Conservation (phyloP, 768 basidiomycete species). For the Panaeolus papilionaceus region DNA sequence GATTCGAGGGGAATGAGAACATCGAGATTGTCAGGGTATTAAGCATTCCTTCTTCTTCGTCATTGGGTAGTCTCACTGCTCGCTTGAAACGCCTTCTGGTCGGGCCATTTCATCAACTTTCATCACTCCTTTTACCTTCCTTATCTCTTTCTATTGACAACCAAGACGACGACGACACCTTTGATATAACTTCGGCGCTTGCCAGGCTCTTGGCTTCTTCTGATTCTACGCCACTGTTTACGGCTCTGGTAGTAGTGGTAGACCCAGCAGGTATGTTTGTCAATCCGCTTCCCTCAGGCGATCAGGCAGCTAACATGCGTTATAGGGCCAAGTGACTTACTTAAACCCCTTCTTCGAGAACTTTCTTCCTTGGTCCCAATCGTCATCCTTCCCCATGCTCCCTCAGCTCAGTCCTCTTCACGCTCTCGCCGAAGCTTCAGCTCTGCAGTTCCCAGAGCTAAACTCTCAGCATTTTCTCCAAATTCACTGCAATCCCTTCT, state of each 20-base stretch:
- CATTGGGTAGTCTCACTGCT: background rate
- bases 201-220: background rate
- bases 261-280: background rate
- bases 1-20: constrained; percentile 68
- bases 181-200: constrained; percentile 1
- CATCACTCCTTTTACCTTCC: background rate
- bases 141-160: background rate
- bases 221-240: constrained; percentile 7
- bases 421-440: background rate
- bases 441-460: constrained; percentile 25
- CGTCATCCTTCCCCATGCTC: constrained; percentile 52
- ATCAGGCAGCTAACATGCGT: background rate
- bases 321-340: constrained; percentile 42
- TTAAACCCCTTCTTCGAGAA: constrained; percentile 53
- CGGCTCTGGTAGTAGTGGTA: background rate
- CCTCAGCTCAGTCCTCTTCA: background rate
- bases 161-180: background rate
- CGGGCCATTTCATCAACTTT: background rate
- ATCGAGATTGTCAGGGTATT: constrained; percentile 64
- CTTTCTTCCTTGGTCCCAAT: constrained; percentile 63
- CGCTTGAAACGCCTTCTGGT: background rate
- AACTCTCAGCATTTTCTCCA: constrained; percentile 64
- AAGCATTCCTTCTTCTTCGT: constrained; percentile 10
- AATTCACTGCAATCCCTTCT: constrained; percentile 57
- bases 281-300: background rate